A percentile compares a stretch with the other conserved stretches of the same genome.
Conservation (phyloP, 352 stramenopile genomes). For the Labyrinthula sp. region DNA sequence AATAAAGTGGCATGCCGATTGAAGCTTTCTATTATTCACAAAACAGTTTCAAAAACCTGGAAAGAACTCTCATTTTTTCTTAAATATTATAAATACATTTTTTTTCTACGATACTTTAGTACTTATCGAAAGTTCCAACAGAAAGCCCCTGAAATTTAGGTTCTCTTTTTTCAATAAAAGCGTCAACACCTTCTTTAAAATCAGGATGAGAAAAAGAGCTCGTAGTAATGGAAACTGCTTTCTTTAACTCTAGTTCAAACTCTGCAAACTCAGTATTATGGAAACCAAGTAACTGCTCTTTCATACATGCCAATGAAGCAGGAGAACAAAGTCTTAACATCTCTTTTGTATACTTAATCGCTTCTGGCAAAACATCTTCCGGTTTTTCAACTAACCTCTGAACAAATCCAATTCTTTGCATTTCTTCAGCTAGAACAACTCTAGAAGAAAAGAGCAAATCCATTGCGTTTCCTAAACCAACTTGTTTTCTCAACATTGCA, state of each 20-base stretch:
- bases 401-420: slow-evolving; percentile 6
- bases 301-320: slow-evolving; percentile 14
- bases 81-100: too few relatives aligned
- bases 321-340: slow-evolving; percentile 9
- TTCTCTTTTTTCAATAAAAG: slow-evolving; percentile 11
- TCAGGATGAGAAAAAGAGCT: slow-evolving; percentile 9
- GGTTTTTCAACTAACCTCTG: not conserved
- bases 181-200: slow-evolving; percentile 10
- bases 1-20: too few relatives aligned
- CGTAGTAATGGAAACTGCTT: not conserved
- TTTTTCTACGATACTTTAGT: too few relatives aligned
- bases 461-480: slow-evolving; percentile 8
- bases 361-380: slow-evolving; percentile 1
- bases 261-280: not conserved
- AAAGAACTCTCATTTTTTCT: too few relatives aligned
- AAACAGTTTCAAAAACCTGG: too few relatives aligned
- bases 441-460: slow-evolving; percentile 12
- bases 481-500: slow-evolving; percentile 2
- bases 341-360: slow-evolving; percentile 4
- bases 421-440: slow-evolving; percentile 15
- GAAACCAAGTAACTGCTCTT: slow-evolving; percentile 9
- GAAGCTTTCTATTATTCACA: too few relatives aligned
- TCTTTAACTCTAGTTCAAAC: not conserved
- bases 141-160: slow-evolving; percentile 9
- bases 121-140: slow-evolving; percentile 5